Evolutionary conservation across 169 alveolate species (phyloP).

Genomic region (Babesia caballi): DNA sequence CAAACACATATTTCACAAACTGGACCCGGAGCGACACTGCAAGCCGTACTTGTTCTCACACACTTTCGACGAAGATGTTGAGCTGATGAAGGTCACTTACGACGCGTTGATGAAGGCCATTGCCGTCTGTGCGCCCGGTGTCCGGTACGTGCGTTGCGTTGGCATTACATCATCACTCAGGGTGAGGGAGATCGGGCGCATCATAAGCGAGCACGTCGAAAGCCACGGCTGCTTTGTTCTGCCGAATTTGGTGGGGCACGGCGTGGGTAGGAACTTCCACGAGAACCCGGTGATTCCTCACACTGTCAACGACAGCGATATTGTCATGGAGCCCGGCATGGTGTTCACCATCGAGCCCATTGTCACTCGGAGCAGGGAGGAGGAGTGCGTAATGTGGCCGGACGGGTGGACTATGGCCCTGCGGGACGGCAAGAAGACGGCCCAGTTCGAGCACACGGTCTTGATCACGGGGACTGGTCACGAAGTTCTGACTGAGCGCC

Average conservation of each 20-base stretch:
- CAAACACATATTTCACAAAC: slow-evolving; percentile 8
- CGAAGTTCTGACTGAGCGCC: slow-evolving; percentile 60
- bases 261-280: slow-evolving; percentile 75
- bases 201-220: slow-evolving; percentile 33
- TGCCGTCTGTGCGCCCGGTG: slow-evolving; percentile 66
- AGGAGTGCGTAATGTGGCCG: slow-evolving; percentile 74
- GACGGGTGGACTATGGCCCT: slow-evolving; percentile 82
- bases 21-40: slow-evolving; percentile 21
- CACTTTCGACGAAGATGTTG: slow-evolving; percentile 59
- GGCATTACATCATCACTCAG: slow-evolving; percentile 12
- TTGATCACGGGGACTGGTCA: slow-evolving; percentile 61
- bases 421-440: slow-evolving; percentile 69
- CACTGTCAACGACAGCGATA: slow-evolving; percentile 58
- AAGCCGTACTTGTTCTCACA: slow-evolving; percentile 58
- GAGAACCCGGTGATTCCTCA: slow-evolving; percentile 68
- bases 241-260: slow-evolving; percentile 73
- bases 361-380: slow-evolving; percentile 46
- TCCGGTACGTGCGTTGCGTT: slow-evolving; percentile 37
- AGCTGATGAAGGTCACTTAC: slow-evolving; percentile 66
- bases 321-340: slow-evolving; percentile 76
- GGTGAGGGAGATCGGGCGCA: slow-evolving; percentile 39
- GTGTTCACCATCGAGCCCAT: slow-evolving; percentile 81
- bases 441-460: slow-evolving; percentile 76
- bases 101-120: slow-evolving; percentile 71
- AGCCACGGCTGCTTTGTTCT: slow-evolving; percentile 30